These are phyloP conservation scores for Neurospora sp. DNA, from an alignment of 495 filamentous ascomycete species.

Conservation along the genomic window DNA sequence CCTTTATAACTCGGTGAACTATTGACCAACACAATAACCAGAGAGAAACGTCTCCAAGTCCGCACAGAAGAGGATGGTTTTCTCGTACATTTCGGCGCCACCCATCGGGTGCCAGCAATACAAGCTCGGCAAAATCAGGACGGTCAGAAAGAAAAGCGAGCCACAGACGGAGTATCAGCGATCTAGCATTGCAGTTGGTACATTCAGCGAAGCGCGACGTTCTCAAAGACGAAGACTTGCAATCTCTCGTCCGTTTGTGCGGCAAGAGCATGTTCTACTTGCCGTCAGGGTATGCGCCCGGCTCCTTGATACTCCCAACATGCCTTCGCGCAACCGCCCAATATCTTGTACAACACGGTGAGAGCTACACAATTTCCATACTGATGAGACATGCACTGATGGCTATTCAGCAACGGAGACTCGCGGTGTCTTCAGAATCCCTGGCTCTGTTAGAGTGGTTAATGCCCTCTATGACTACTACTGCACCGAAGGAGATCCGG, in stretches of 20 bases:
- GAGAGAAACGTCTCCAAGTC: neutral
- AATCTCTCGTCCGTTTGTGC: slow-evolving; percentile 59
- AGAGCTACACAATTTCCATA: slow-evolving; percentile 8
- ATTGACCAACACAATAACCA: neutral
- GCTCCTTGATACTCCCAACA: slow-evolving; percentile 55
- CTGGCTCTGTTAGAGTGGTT: slow-evolving; percentile 44
- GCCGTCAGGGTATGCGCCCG: slow-evolving; percentile 55
- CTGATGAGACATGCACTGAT: slow-evolving; percentile 10
- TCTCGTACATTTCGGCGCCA: slow-evolving; percentile 24
- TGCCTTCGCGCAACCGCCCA: slow-evolving; percentile 63
- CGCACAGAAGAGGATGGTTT: slow-evolving; percentile 21
- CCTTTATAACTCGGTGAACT: neutral
- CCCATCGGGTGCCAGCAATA: slow-evolving; percentile 13
- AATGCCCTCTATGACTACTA: slow-evolving; percentile 54
- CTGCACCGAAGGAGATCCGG: slow-evolving; percentile 36
- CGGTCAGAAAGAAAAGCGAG: slow-evolving; percentile 23
- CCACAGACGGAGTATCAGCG: slow-evolving; percentile 37
- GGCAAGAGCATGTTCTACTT: slow-evolving; percentile 59
- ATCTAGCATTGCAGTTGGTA: slow-evolving; percentile 41
- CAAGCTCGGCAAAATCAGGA: slow-evolving; percentile 15
- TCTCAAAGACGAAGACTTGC: slow-evolving; percentile 51
- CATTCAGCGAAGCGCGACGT: slow-evolving; percentile 39
- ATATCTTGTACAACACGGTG: slow-evolving; percentile 58
- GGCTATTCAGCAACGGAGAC: slow-evolving; percentile 29
- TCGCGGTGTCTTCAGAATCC: slow-evolving; percentile 54